phyloP scores from a whole-genome alignment of 1,139 yeast genomes.

The Entelexis sorbosivorans region DNA sequence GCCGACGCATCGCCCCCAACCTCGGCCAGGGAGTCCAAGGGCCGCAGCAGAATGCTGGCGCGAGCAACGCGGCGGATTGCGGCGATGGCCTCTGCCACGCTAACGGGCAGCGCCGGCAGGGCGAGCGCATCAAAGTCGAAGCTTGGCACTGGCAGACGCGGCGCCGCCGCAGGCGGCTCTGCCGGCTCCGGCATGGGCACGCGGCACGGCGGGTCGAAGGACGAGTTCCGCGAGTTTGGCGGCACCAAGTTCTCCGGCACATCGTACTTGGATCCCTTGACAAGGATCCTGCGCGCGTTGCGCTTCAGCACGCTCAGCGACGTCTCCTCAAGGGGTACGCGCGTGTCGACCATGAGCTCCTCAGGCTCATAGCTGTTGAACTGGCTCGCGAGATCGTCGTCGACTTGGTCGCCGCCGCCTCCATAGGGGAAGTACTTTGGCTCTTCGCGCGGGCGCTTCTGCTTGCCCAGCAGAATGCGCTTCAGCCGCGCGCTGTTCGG shows the following conservation, averaged over 20 bases:
- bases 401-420: not conserved
- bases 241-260: not conserved
- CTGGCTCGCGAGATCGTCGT: not conserved
- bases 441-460: not conserved
- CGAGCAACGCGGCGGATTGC: conserved; percentile 11
- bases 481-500: not conserved
- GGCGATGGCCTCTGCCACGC: not conserved
- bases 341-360: conserved; percentile 4
- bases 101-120: not conserved
- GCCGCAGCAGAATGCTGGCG: conserved; percentile 15
- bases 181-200: not conserved
- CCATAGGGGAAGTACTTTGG: conserved; percentile 5
- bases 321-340: not conserved
- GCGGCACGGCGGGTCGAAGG: not conserved
- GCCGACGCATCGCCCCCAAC: not conserved
- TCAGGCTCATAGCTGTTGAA: conserved; percentile 8
- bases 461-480: not conserved
- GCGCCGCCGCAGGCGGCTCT: not conserved
- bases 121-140: not conserved
- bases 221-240: conserved; percentile 3
- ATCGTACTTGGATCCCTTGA: not conserved
- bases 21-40: conserved; percentile 20
- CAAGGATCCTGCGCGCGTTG: conserved; percentile 2
- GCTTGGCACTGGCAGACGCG: not conserved
- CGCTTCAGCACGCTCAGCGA: not conserved